phyloP scores from a whole-genome alignment of 2,329 filamentous ascomycete species.

The Stagonosporopsis rhizophila region DNA sequence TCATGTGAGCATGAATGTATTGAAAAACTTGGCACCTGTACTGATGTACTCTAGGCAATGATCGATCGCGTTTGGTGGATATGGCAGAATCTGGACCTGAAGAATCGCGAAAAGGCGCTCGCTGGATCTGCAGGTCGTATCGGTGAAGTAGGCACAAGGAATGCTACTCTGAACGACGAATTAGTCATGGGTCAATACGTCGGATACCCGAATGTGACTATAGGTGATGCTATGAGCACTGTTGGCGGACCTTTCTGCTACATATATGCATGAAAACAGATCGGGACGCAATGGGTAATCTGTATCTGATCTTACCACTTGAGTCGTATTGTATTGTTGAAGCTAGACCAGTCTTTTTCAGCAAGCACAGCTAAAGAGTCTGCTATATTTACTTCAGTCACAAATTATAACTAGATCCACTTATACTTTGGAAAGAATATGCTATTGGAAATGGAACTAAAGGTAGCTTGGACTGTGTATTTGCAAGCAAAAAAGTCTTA shows the following conservation, averaged over 20 bases:
- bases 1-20: slow-evolving; percentile 43
- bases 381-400: background rate
- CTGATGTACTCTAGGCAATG: slow-evolving; percentile 46
- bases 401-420: background rate
- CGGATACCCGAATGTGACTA: slow-evolving; percentile 36
- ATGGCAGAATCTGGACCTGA: slow-evolving; percentile 57
- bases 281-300: too few species aligned
- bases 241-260: slow-evolving; percentile 56
- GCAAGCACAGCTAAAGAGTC: too few species aligned
- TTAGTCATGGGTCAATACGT: slow-evolving; percentile 48
- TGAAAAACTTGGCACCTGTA: too few species aligned
- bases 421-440: too few species aligned
- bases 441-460: too few species aligned
- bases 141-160: slow-evolving; percentile 22
- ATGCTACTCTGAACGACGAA: background rate
- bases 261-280: slow-evolving; percentile 20
- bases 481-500: background rate
- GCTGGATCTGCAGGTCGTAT: slow-evolving; percentile 50
- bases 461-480: too few species aligned
- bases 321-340: too few species aligned
- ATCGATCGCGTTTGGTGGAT: slow-evolving; percentile 59
- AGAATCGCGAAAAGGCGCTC: slow-evolving; percentile 50
- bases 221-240: slow-evolving; percentile 53
- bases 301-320: too few species aligned
- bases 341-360: too few species aligned